Evolutionary conservation across 1,139 yeast species (phyloP).

Genomic region (Suhomyces bokatorum): DNA sequence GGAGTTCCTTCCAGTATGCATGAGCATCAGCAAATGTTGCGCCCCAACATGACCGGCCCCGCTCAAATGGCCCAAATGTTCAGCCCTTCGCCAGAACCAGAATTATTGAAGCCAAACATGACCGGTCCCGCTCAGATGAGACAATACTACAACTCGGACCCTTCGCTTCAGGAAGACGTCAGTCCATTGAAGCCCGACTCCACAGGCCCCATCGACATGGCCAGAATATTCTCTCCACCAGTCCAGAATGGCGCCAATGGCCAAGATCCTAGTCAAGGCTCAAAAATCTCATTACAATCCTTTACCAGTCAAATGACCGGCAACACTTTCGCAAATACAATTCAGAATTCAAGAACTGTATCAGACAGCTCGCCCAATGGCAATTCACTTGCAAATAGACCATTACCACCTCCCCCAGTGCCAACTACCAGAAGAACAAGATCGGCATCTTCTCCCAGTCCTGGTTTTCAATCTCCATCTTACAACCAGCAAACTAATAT

Average conservation of each 20-base stretch:
- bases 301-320: slow-evolving; percentile 51
- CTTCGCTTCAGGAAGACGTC: slow-evolving; percentile 9
- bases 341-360: slow-evolving; percentile 31
- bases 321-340: slow-evolving; percentile 39
- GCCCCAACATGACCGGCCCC: slow-evolving; percentile 59
- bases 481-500: slow-evolving; percentile 12
- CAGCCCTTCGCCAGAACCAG: slow-evolving; percentile 27
- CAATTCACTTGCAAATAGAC: slow-evolving; percentile 16
- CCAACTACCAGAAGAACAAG: slow-evolving; percentile 40
- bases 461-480: slow-evolving; percentile 26
- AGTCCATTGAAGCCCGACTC: slow-evolving; percentile 34
- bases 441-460: slow-evolving; percentile 47
- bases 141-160: slow-evolving; percentile 11
- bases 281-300: slow-evolving; percentile 40
- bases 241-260: slow-evolving; percentile 8
- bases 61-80: slow-evolving; percentile 42
- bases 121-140: slow-evolving; percentile 32
- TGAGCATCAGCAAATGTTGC: slow-evolving; percentile 29
- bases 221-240: slow-evolving; percentile 30
- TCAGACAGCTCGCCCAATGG: slow-evolving; percentile 22
- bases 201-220: slow-evolving; percentile 44
- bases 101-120: slow-evolving; percentile 26
- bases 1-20: slow-evolving; percentile 57
- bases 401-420: slow-evolving; percentile 44
- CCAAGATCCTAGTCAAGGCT: slow-evolving; percentile 27